Evolutionary conservation across 2,329 filamentous ascomycete species (phyloP).

Genomic region (Lithohypha guttulata): DNA sequence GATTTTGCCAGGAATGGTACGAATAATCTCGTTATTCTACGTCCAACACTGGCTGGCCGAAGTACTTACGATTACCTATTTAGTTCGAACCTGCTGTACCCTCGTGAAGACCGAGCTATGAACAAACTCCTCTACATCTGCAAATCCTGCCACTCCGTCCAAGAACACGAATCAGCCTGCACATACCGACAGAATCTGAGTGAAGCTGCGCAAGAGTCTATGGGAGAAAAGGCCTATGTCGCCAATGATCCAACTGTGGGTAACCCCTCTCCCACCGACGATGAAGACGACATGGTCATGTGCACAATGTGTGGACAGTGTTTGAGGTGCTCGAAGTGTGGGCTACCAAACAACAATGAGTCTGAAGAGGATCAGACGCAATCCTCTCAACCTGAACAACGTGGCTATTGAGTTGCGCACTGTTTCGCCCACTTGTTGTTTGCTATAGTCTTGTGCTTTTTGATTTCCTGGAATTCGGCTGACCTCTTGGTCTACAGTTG

Average conservation of each 20-base stretch:
- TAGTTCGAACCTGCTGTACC: constrained; percentile 93
- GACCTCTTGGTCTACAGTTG: constrained; percentile 51
- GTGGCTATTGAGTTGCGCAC: no score
- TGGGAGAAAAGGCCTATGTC: constrained; percentile 94
- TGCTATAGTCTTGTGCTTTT: constrained; percentile 6
- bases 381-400: no score
- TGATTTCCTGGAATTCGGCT: constrained; percentile 23
- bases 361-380: constrained; percentile 7
- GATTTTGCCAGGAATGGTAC: constrained; percentile 94
- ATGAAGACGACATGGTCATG: constrained; percentile 34
- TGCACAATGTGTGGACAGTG: constrained; percentile 50
- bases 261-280: constrained; percentile 33
- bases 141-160: constrained; percentile 86
- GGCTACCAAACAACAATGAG: constrained; percentile 32
- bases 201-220: constrained; percentile 84
- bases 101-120: constrained; percentile 78
- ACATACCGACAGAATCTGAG: constrained; percentile 93
- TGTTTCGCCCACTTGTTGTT: no score
- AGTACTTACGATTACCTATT: constrained; percentile 21
- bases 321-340: constrained; percentile 45
- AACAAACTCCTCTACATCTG: constrained; percentile 89
- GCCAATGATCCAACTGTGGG: constrained; percentile 97
- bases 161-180: constrained; percentile 75
- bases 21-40: constrained; percentile 15
- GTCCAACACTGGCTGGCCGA: constrained; percentile 4